Conservation (phyloP, 768 basidiomycete species). For the Xerocomellus dryophilus region DNA sequence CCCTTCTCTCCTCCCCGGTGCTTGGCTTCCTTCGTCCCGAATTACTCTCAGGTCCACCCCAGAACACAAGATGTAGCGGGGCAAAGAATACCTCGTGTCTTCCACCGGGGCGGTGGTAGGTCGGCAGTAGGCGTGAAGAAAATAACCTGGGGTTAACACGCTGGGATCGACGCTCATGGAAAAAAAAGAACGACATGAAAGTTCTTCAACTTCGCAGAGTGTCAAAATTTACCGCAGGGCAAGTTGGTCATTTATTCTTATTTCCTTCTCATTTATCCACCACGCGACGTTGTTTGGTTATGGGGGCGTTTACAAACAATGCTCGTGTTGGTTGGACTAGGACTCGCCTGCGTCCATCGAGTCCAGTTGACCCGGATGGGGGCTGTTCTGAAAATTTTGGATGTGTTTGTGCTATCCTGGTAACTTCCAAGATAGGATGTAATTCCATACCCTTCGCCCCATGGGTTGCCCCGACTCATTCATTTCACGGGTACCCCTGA, state of each 20-base stretch:
- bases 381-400: neutral
- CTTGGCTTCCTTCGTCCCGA: neutral
- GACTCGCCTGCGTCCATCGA: neutral
- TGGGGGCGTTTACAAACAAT: conserved; percentile 12
- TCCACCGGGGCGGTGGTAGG: neutral
- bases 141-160: conserved; percentile 5
- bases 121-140: neutral
- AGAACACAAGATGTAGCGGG: neutral
- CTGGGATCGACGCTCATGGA: conserved; percentile 14
- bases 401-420: neutral
- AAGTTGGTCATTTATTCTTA: neutral
- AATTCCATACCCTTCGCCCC: conserved; percentile 21
- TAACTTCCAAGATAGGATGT: neutral
- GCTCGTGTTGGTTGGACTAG: neutral
- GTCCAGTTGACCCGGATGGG: neutral
- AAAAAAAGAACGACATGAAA: conserved; percentile 2
- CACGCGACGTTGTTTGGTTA: conserved; percentile 19
- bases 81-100: neutral
- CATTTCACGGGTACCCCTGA: conserved; percentile 1
- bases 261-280: conserved; percentile 7
- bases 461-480: neutral
- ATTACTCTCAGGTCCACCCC: neutral
- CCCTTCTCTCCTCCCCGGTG: conserved; percentile 4
- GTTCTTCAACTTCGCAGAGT: conserved; percentile 10
- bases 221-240: neutral